These are phyloP conservation scores for Pichia manshurica DNA, from an alignment of 805 yeast species.

Conservation along the genomic window DNA sequence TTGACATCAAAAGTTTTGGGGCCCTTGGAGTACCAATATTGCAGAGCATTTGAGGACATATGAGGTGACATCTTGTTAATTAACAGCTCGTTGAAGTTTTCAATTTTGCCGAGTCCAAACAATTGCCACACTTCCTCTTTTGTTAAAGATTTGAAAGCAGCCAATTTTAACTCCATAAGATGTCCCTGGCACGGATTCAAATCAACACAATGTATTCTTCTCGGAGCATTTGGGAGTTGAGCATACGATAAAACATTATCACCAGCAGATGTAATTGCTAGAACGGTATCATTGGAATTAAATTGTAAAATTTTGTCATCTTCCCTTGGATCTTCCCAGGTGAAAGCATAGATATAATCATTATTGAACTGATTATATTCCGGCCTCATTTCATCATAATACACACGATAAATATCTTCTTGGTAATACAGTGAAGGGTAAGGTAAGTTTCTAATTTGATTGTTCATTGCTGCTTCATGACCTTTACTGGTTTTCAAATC, in stretches of 20 bases:
- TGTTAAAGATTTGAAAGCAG: slow-evolving; percentile 53
- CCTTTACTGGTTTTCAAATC: slow-evolving; percentile 54
- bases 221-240: slow-evolving; percentile 63
- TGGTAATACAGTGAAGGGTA: slow-evolving; percentile 80
- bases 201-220: slow-evolving; percentile 77
- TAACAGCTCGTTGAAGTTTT: slow-evolving; percentile 46
- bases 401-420: slow-evolving; percentile 70
- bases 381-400: slow-evolving; percentile 65
- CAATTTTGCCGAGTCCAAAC: slow-evolving; percentile 70
- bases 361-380: slow-evolving; percentile 65
- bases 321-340: slow-evolving; percentile 89
- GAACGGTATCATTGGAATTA: slow-evolving; percentile 59
- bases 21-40: slow-evolving; percentile 70
- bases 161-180: slow-evolving; percentile 70
- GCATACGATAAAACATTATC: slow-evolving; percentile 77
- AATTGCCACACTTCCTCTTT: slow-evolving; percentile 64
- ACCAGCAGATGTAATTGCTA: slow-evolving; percentile 84
- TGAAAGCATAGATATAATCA: slow-evolving; percentile 80
- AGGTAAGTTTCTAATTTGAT: slow-evolving; percentile 60
- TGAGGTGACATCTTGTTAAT: slow-evolving; percentile 56
- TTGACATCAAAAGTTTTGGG: slow-evolving; percentile 46
- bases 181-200: slow-evolving; percentile 81
- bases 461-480: slow-evolving; percentile 66
- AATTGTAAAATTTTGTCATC: slow-evolving; percentile 63
- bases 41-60: slow-evolving; percentile 74